Evolutionary conservation across 2,329 filamentous ascomycete species (phyloP).

Genomic region (Madurella fahalii): DNA sequence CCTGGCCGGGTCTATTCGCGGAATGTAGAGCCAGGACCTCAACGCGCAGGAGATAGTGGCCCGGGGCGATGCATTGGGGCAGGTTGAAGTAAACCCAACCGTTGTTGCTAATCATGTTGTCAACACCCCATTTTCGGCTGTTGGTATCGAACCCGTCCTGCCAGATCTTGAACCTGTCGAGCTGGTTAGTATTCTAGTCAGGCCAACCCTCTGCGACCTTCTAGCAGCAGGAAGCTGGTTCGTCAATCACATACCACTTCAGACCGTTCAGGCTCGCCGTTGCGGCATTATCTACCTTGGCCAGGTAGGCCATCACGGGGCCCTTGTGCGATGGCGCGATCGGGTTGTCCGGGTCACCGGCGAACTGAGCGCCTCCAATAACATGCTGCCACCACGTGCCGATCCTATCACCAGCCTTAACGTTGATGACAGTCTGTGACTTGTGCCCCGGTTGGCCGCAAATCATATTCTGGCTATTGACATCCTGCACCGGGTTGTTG

Average conservation of each 20-base stretch:
- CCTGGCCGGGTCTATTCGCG: slow-evolving; percentile 36
- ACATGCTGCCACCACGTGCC: slow-evolving; percentile 52
- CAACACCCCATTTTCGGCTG: slow-evolving; percentile 46
- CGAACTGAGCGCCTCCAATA: slow-evolving; percentile 48
- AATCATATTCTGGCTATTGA: slow-evolving; percentile 45
- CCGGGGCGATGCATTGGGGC: slow-evolving; percentile 48
- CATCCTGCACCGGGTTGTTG: slow-evolving; percentile 52
- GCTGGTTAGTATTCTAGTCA: slow-evolving; percentile 1
- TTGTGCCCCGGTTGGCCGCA: slow-evolving; percentile 45
- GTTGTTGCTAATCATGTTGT: slow-evolving; percentile 40
- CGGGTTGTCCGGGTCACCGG: slow-evolving; percentile 48
- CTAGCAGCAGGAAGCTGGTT: not conserved
- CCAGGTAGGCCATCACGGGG: slow-evolving; percentile 50
- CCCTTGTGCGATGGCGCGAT: slow-evolving; percentile 54
- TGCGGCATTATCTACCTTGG: slow-evolving; percentile 49
- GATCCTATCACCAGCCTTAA: slow-evolving; percentile 48
- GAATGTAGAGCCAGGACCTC: slow-evolving; percentile 53
- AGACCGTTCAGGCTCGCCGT: slow-evolving; percentile 38
- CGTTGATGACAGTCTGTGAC: slow-evolving; percentile 42
- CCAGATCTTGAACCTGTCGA: slow-evolving; percentile 47
- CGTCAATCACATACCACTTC: slow-evolving; percentile 35
- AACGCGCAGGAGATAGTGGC: slow-evolving; percentile 52
- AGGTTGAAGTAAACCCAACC: slow-evolving; percentile 48
- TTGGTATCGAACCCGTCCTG: slow-evolving; percentile 44
- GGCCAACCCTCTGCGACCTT: not conserved